A percentile compares a stretch with the other conserved stretches of the same genome.
These are phyloP conservation scores for Carpinus fangiana DNA, from an alignment of 306 rosid species.

Conservation along the genomic window DNA sequence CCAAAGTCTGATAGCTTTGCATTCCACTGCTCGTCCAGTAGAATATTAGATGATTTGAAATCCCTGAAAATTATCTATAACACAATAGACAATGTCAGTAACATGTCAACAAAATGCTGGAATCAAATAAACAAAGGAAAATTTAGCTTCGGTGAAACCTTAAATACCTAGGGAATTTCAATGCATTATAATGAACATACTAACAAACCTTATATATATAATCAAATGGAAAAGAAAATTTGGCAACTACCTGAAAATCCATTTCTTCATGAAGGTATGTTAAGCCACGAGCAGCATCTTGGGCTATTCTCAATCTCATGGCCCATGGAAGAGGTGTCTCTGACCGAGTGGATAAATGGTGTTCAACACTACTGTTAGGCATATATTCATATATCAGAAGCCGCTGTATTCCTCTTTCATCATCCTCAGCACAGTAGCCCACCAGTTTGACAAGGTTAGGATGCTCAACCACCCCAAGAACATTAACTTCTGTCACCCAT, in stretches of 20 bases:
- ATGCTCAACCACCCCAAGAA: slow-evolving; percentile 94
- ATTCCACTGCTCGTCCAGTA: slow-evolving; percentile 91
- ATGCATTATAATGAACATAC: slow-evolving; percentile 7
- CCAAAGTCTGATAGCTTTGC: slow-evolving; percentile 97
- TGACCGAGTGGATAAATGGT: slow-evolving; percentile 67
- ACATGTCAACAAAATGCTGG: slow-evolving; percentile 23
- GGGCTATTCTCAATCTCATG: slow-evolving; percentile 82
- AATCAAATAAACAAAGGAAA: slow-evolving; percentile 14
- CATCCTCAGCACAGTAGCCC: slow-evolving; percentile 96
- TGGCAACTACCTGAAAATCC: slow-evolving; percentile 76
- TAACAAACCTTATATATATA: slow-evolving; percentile 13
- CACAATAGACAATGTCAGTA: slow-evolving; percentile 22
- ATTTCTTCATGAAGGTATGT: slow-evolving; percentile 84
- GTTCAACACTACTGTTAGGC: slow-evolving; percentile 82
- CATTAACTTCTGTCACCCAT: slow-evolving; percentile 99
- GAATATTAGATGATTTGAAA: slow-evolving; percentile 94
- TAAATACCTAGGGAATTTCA: background rate
- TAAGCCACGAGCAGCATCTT: slow-evolving; percentile 90
- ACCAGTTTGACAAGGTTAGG: slow-evolving; percentile 92
- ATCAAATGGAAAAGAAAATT: slow-evolving; percentile 8
- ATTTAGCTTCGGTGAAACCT: slow-evolving; percentile 7
- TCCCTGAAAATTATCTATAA: slow-evolving; percentile 91
- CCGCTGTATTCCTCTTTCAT: slow-evolving; percentile 97
- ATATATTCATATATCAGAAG: slow-evolving; percentile 82
- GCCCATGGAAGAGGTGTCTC: slow-evolving; percentile 74